A percentile compares a stretch with the other conserved stretches of the same genome.
Evolutionary conservation across 2,329 filamentous ascomycete genomes (phyloP).

Genomic region (Apiospora kogelbergensis): DNA sequence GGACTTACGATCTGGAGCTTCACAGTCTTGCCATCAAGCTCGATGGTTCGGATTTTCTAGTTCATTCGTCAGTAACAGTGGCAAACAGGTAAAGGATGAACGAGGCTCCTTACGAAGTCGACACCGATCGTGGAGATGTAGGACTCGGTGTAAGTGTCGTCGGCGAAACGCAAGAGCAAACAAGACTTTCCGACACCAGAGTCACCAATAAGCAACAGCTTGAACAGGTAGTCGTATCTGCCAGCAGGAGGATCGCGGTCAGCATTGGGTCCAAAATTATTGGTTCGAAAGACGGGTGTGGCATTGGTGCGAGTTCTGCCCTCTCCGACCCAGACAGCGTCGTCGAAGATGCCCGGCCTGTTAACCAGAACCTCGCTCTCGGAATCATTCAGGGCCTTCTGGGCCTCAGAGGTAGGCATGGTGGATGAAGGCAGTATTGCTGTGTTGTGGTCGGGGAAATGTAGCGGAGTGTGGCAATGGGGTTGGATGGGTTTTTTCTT

Average conservation of each 20-base stretch:
- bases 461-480: constrained; percentile 12
- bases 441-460: neutral
- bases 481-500: too few relatives aligned
- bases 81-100: neutral
- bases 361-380: neutral
- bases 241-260: neutral
- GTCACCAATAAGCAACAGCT: constrained; percentile 99
- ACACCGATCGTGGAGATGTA: constrained; percentile 99
- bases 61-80: constrained; percentile 29
- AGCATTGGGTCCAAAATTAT: neutral
- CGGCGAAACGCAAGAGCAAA: constrained; percentile 94
- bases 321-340: constrained; percentile 1
- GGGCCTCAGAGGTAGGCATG: neutral
- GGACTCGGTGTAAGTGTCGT: constrained; percentile 98
- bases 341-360: neutral
- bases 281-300: neutral
- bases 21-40: constrained; percentile 98
- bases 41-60: constrained; percentile 99
- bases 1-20: constrained; percentile 94
- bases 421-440: neutral
- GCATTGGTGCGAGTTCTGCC: neutral
- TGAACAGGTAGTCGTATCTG: constrained; percentile 99
- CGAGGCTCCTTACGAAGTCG: constrained; percentile 76
- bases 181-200: constrained; percentile 99
- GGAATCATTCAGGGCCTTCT: neutral